Evolutionary conservation across 2,329 filamentous ascomycete species (phyloP), one percentile per base, ranked within the genome.

Genomic region (Fusarium sp.): DNA sequence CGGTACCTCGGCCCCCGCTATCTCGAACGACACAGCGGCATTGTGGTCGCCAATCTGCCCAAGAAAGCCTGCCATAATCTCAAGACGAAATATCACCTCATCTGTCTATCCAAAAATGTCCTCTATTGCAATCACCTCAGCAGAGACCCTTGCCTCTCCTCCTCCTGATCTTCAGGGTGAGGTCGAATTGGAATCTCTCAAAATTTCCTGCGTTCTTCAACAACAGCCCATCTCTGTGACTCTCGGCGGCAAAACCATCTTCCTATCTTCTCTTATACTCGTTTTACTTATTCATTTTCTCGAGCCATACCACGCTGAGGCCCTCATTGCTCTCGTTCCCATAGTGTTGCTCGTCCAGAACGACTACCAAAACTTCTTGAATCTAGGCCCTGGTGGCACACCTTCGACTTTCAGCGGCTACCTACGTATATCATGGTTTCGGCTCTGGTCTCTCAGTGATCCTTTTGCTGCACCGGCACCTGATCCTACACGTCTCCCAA

Each of bases 301-400:
- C 44, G 81, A 84, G 33, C 80, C 83, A 6, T 77, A 77, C n/a
- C 71, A 84, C 21, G 82, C 86, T 40, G 83, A 87, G 67, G 75
- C 82, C 50, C 73, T 89, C 49, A 81, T 90, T 51, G 75, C 84
- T 21, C 69, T 86, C n/a, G 76, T 84, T 9, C 86, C 87, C 2
- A 47, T 84, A 26, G 65, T 82, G 31, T 76, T 88, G 8, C 81
- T 87, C 62, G 79, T 92, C 72, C 88, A 89, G 75, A 88, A 89
- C 75, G 92, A 95, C 82, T 96, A 94, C 79, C 82, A 84, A 54
- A 91, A 90, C 76, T 96, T 94, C 80, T 82, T 95, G 67, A 87
- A 87, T 39, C 88, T 97, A 21, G 93, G 93, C 0, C 93, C 92
- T 1, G 93, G 93, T 24, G 93, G 93, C 61, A 95, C 92, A 0